phyloP scores from a whole-genome alignment of 1,284 basidiomycete species.

The Malassezia cuniculi region DNA sequence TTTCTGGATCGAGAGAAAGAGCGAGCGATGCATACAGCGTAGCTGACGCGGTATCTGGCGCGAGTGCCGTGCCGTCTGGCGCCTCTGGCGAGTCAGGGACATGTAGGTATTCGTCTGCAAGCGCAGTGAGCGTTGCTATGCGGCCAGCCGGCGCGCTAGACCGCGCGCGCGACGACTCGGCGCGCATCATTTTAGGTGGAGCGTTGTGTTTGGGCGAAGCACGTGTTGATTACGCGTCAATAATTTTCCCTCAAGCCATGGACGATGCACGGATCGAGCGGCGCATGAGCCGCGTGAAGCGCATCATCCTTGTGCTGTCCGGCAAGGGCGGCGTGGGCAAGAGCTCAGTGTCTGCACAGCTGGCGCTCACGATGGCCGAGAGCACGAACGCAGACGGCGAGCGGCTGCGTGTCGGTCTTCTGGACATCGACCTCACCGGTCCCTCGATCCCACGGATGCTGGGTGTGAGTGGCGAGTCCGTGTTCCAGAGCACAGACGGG shows the following conservation, averaged over 20 bases:
- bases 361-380: slow-evolving; percentile 59
- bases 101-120: slow-evolving; percentile 10
- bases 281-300: slow-evolving; percentile 54
- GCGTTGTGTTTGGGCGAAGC: slow-evolving; percentile 1
- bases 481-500: slow-evolving; percentile 70
- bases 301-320: slow-evolving; percentile 82
- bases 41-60: slow-evolving; percentile 19
- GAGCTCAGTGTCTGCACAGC: slow-evolving; percentile 82
- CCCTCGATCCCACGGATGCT: slow-evolving; percentile 96
- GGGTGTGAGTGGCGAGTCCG: slow-evolving; percentile 67
- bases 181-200: no score
- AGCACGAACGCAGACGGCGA: neutral
- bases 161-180: no score
- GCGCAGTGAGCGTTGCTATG: slow-evolving; percentile 3
- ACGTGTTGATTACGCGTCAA: neutral
- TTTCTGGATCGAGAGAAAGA: slow-evolving; percentile 21
- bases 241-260: neutral
- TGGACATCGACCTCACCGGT: slow-evolving; percentile 92
- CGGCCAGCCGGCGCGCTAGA: neutral
- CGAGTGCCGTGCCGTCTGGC: slow-evolving; percentile 1
- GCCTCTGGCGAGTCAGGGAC: slow-evolving; percentile 1
- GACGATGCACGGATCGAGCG: slow-evolving; percentile 36
- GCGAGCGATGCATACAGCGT: slow-evolving; percentile 32
- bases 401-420: slow-evolving; percentile 59
- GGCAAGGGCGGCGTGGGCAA: slow-evolving; percentile 98